These are phyloP conservation scores for Austroboletus rostrupii DNA, from an alignment of 1,284 basidiomycete species.

Conservation along the genomic window DNA sequence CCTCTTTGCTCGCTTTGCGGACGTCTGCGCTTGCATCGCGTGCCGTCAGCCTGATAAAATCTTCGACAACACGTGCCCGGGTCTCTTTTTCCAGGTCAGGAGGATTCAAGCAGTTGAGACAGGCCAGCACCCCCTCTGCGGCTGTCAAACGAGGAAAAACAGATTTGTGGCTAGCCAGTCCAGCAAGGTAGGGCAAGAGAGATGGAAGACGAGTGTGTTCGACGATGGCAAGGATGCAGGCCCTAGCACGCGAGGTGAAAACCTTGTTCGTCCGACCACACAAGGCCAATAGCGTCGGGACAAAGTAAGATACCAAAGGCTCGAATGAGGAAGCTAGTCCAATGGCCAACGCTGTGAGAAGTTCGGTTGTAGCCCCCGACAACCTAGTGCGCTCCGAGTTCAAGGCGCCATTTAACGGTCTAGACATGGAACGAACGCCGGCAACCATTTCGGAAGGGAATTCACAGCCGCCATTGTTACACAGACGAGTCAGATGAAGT, in stretches of 20 bases:
- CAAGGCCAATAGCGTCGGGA: conserved; percentile 66
- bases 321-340: conserved; percentile 65
- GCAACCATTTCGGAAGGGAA: conserved; percentile 54
- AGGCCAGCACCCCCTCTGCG: conserved; percentile 60
- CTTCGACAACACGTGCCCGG: conserved; percentile 64
- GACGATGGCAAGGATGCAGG: conserved; percentile 59
- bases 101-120: conserved; percentile 71
- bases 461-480: conserved; percentile 53
- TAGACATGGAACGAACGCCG: conserved; percentile 51
- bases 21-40: conserved; percentile 77
- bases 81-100: conserved; percentile 68
- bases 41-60: conserved; percentile 62
- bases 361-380: conserved; percentile 68
- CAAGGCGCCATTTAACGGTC: conserved; percentile 58
- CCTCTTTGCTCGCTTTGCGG: conserved; percentile 60
- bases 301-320: conserved; percentile 60
- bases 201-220: conserved; percentile 67
- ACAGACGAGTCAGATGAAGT: conserved; percentile 49
- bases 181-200: conserved; percentile 60
- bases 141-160: conserved; percentile 58
- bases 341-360: conserved; percentile 52
- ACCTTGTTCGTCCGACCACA: conserved; percentile 82
- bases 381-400: conserved; percentile 75
- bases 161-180: conserved; percentile 66
- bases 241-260: conserved; percentile 61